Percentiles rank a stretch among this genome's conserved stretches.
These are phyloP conservation scores for Tephrocybe sp. DNA, from an alignment of 768 basidiomycete species.

Conservation along the genomic window DNA sequence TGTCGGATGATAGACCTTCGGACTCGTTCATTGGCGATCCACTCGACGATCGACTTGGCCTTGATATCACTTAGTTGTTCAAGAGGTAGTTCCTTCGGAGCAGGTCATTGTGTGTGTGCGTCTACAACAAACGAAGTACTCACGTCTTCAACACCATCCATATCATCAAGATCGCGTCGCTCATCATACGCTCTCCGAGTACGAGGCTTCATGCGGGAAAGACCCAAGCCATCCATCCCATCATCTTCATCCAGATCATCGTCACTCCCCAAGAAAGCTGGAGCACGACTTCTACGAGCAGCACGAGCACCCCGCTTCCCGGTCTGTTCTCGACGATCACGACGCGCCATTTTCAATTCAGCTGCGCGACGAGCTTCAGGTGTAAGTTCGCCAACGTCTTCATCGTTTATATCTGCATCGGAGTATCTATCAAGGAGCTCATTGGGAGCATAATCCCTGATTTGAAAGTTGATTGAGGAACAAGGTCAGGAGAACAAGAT, in stretches of 20 bases:
- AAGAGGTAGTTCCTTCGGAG: constrained; percentile 79
- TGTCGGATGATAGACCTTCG: constrained; percentile 87
- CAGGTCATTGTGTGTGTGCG: constrained; percentile 12
- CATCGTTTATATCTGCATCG: constrained; percentile 84
- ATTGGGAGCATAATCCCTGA: constrained; percentile 85
- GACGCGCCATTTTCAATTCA: constrained; percentile 83
- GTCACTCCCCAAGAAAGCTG: constrained; percentile 84
- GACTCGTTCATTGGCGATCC: constrained; percentile 94
- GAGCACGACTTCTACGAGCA: constrained; percentile 76
- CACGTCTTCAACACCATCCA: constrained; percentile 87
- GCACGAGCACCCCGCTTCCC: constrained; percentile 75
- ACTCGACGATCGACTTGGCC: constrained; percentile 94
- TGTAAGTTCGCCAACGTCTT: constrained; percentile 68
- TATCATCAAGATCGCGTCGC: constrained; percentile 84
- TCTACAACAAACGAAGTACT: constrained; percentile 24
- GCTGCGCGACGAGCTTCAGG: constrained; percentile 74
- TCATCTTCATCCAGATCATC: constrained; percentile 80
- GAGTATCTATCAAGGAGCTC: constrained; percentile 85
- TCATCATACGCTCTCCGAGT: constrained; percentile 95
- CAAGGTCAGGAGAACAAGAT: constrained; percentile 1
- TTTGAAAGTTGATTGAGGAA: constrained; percentile 11
- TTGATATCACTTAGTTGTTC: constrained; percentile 98
- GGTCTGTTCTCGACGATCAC: constrained; percentile 74
- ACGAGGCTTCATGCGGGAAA: constrained; percentile 75
- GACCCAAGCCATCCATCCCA: constrained; percentile 61